Percentiles rank a stretch among this genome's conserved stretches.
These are phyloP conservation scores for Rhododendron griersonianum DNA, from an alignment of 148 eudicot species.

Conservation along the genomic window DNA sequence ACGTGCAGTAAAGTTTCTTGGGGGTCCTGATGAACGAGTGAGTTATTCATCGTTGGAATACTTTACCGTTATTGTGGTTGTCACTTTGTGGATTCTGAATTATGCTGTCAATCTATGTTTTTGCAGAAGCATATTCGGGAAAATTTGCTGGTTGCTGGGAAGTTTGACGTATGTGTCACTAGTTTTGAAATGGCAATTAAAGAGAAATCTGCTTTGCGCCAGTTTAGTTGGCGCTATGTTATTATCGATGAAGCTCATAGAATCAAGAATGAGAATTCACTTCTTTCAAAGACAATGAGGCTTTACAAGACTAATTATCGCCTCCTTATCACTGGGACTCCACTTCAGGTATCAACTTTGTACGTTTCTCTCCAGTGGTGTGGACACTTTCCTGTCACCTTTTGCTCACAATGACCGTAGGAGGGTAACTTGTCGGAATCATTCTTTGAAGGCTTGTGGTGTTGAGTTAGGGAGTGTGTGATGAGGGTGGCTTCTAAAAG, in stretches of 20 bases:
- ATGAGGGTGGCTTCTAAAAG: neutral
- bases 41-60: slow-evolving; percentile 5
- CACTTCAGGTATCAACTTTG: slow-evolving; percentile 71
- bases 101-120: neutral
- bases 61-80: neutral
- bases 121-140: slow-evolving; percentile 85
- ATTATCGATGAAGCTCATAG: slow-evolving; percentile 99
- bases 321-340: slow-evolving; percentile 94
- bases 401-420: neutral
- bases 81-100: neutral
- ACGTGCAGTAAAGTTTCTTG: slow-evolving; percentile 88
- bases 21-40: slow-evolving; percentile 96
- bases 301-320: slow-evolving; percentile 88
- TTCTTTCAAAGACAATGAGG: slow-evolving; percentile 97
- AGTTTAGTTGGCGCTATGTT: slow-evolving; percentile 97
- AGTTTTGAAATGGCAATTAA: slow-evolving; percentile 99
- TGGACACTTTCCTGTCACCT: neutral
- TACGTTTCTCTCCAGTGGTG: neutral
- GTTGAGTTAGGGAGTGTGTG: neutral
- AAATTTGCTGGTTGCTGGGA: slow-evolving; percentile 83
- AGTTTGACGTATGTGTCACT: slow-evolving; percentile 97
- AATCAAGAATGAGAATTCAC: slow-evolving; percentile 97
- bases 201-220: slow-evolving; percentile 76
- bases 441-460: neutral
- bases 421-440: neutral